Base-by-base conservation (phyloP, 1,139 yeast species). In the Pichia sp. region DNA sequence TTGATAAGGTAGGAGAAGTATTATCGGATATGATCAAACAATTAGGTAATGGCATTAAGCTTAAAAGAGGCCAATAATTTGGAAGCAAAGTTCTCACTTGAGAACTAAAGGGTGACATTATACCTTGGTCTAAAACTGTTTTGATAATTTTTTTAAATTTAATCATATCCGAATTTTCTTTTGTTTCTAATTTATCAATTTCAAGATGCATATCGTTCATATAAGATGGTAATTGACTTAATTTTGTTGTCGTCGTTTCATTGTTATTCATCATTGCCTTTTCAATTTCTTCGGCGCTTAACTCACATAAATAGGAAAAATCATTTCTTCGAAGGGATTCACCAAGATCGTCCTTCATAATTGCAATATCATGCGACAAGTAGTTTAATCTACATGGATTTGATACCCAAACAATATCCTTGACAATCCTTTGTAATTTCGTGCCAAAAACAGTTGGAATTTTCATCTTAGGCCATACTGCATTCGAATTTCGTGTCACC, bases 111-210 rank as follows among this genome's bases (percentile, higher is more conserved):
- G 98, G 97, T 38, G 94, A 84, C 42, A 92, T 62, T 58, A 80
- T 84, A 1, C 95, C 95, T 63, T 92, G 98, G 58, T 87, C 96
- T 11, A 92, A 65, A 3, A 92, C 51, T 0, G 96, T 87, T 55
- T 85, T 82, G 23, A 84, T 87, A 7, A 87, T 64, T 55, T 80
- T 83, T 51, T 95, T 71, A 0, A 95, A 82, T 61, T 85, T 92
- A 29, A 70, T 69, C 7, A 78, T 64, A 42, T 73, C 76, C 10
- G 65, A 53, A 6, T 62, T 49, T 30, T 60, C 52, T 33, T 56
- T 56, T 23, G 35, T 30, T 1, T 55, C 41, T 11, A 59, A 39
- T 37, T 45, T 52, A 45, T 57, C 62, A 42, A 59, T 58, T 40
- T 48, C 60, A 24, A 60, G 43, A 20, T 42, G 23, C 22, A 22